These are phyloP conservation scores for Cladosporium phlei DNA, from an alignment of 2,329 filamentous ascomycete genomes.

Conservation along the genomic window DNA sequence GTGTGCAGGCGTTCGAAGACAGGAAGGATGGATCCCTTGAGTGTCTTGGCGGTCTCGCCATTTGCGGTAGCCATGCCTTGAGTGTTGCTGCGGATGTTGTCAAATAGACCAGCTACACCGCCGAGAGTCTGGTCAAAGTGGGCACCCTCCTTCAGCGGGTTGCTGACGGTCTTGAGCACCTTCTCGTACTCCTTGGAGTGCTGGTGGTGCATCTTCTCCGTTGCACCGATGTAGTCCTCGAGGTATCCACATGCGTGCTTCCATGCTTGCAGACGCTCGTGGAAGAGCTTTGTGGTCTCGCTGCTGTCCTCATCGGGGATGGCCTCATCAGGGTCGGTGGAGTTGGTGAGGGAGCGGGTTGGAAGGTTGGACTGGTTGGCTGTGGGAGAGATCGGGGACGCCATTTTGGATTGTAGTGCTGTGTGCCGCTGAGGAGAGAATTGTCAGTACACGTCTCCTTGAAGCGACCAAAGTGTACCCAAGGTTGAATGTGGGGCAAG, in stretches of 20 bases:
- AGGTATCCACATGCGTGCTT: conserved; percentile 90
- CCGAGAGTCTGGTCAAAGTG: conserved; percentile 91
- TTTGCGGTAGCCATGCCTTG: conserved; percentile 87
- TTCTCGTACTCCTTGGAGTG: conserved; percentile 95
- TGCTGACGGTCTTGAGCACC: conserved; percentile 84
- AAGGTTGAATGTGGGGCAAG: no score
- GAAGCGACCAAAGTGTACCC: no score
- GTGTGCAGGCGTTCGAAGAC: conserved; percentile 86
- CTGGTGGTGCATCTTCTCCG: conserved; percentile 78
- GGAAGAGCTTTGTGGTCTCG: conserved; percentile 59
- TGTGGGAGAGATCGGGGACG: conserved; percentile 2
- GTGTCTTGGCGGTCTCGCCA: conserved; percentile 81
- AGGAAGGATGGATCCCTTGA: conserved; percentile 81
- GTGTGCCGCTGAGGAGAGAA: no score
- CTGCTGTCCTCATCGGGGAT: conserved; percentile 47
- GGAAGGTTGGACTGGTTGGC: conserved; percentile 22
- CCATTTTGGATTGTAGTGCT: conserved; percentile 4
- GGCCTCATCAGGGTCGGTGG: conserved; percentile 41
- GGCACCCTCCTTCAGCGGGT: conserved; percentile 80
- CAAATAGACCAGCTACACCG: conserved; percentile 83
- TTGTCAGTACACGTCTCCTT: no score
- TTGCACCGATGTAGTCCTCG: conserved; percentile 80
- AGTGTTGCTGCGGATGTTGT: conserved; percentile 89
- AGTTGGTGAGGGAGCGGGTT: conserved; percentile 27
- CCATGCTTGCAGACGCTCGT: conserved; percentile 87